phyloP scores from a whole-genome alignment of 202 grass and related monocot genomes.

The Setaria italica region DNA sequence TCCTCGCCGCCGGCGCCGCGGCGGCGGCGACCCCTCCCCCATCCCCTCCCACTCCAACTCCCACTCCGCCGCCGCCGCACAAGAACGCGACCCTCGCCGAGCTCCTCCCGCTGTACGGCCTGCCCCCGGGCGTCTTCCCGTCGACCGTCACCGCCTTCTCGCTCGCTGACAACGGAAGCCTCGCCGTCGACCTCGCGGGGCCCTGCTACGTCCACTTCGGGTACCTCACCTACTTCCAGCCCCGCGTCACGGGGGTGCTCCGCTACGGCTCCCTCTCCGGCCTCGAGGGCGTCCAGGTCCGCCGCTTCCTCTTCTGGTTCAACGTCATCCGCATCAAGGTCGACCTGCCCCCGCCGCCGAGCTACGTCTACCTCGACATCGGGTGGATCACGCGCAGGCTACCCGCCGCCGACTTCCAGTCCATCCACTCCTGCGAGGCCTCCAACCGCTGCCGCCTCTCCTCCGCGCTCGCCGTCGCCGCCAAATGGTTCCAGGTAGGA shows the following conservation, averaged over 20 bases:
- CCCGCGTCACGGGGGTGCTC: slow-evolving; percentile 63
- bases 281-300: slow-evolving; percentile 71
- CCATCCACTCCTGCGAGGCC: slow-evolving; percentile 66
- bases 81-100: slow-evolving; percentile 70
- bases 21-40: background rate
- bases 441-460: slow-evolving; percentile 47
- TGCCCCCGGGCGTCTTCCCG: slow-evolving; percentile 81
- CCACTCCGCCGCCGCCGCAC: background rate
- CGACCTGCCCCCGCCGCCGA: slow-evolving; percentile 70
- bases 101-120: slow-evolving; percentile 71
- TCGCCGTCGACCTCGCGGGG: slow-evolving; percentile 69
- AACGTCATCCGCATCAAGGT: slow-evolving; percentile 77
- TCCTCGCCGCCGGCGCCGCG: slow-evolving; percentile 30
- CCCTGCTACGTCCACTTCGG: slow-evolving; percentile 81
- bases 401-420: slow-evolving; percentile 65
- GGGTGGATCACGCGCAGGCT: slow-evolving; percentile 86
- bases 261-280: slow-evolving; percentile 66
- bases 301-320: slow-evolving; percentile 86
- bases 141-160: slow-evolving; percentile 78
- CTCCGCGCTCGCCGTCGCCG: slow-evolving; percentile 52
- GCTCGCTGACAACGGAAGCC: slow-evolving; percentile 59
- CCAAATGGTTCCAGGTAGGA: slow-evolving; percentile 53
- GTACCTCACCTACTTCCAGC: slow-evolving; percentile 70
- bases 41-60: background rate
- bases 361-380: slow-evolving; percentile 80